These are phyloP conservation scores for Monilinia aucupariae DNA, from an alignment of 2,329 filamentous ascomycete species.

Conservation along the genomic window DNA sequence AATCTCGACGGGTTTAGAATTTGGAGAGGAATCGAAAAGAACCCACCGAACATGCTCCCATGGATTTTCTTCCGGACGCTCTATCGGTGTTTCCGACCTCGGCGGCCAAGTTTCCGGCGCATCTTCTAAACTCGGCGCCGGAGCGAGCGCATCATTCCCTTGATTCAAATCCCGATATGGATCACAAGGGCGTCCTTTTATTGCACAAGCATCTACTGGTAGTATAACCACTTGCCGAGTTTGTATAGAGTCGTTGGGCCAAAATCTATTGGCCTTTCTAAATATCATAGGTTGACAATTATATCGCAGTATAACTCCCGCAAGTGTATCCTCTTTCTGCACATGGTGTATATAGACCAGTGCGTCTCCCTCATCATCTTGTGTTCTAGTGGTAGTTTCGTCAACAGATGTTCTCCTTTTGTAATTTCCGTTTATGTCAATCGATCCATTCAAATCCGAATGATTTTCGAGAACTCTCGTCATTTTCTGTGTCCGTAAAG, in stretches of 20 bases:
- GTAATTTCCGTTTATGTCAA: slow-evolving; percentile 41
- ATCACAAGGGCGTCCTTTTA: slow-evolving; percentile 69
- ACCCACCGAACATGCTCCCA: slow-evolving; percentile 93
- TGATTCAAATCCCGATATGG: slow-evolving; percentile 38
- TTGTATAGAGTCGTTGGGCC: slow-evolving; percentile 90
- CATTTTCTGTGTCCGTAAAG: slow-evolving; percentile 50
- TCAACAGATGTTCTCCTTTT: slow-evolving; percentile 33
- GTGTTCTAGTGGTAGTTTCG: slow-evolving; percentile 26
- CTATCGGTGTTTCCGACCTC: slow-evolving; percentile 28
- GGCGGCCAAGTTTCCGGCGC: slow-evolving; percentile 29
- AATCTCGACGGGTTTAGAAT: slow-evolving; percentile 69
- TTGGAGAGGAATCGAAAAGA: slow-evolving; percentile 62
- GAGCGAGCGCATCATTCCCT: slow-evolving; percentile 47
- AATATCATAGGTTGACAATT: slow-evolving; percentile 79
- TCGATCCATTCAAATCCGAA: slow-evolving; percentile 52
- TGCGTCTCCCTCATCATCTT: slow-evolving; percentile 63
- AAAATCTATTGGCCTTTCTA: slow-evolving; percentile 84
- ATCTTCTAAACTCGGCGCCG: slow-evolving; percentile 41
- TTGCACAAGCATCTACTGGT: slow-evolving; percentile 82
- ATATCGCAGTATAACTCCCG: slow-evolving; percentile 85
- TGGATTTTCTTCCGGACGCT: slow-evolving; percentile 46
- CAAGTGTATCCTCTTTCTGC: slow-evolving; percentile 75
- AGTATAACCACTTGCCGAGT: slow-evolving; percentile 73
- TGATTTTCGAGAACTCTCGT: slow-evolving; percentile 57
- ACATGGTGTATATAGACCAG: slow-evolving; percentile 90